Evolutionary conservation across 176 grass and related monocot genomes (phyloP).

Genomic region (Zoysia pacifica): DNA sequence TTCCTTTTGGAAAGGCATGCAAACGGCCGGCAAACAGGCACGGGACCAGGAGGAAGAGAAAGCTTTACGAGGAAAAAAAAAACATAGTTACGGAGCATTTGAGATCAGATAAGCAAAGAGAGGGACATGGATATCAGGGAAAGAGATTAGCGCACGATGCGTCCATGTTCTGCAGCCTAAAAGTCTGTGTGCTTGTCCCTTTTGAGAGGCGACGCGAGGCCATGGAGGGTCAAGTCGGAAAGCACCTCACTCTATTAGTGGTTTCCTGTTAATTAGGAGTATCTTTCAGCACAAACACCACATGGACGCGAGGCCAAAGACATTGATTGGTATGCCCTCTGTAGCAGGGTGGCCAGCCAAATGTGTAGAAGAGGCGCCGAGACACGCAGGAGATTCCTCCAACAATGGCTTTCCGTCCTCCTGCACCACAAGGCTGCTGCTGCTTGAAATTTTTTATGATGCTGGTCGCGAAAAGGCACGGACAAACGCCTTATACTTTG

Average conservation of each 20-base stretch:
- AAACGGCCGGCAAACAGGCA: background rate
- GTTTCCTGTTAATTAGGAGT: background rate
- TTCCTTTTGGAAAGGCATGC: conserved; percentile 31
- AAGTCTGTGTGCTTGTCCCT: conserved; percentile 33
- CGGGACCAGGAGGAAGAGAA: background rate
- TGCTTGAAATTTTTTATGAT: background rate
- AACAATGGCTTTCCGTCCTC: background rate
- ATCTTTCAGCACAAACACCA: conserved; percentile 45
- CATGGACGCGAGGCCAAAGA: conserved; percentile 35
- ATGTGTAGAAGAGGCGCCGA: background rate
- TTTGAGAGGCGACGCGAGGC: conserved; percentile 5
- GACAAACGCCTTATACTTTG: conserved; percentile 7
- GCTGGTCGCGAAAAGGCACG: conserved; percentile 37
- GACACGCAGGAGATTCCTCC: conserved; percentile 18
- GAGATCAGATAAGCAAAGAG: conserved; percentile 2
- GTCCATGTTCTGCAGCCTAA: conserved; percentile 36
- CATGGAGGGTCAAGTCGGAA: conserved; percentile 31
- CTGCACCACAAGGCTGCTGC: conserved; percentile 4
- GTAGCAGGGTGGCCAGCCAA: background rate
- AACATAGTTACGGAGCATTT: conserved; percentile 12
- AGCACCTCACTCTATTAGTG: conserved; percentile 7
- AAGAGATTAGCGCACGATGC: conserved; percentile 30
- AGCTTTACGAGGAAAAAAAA: background rate
- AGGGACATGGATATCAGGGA: conserved; percentile 21
- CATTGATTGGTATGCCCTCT: background rate